Conservation (phyloP, 2,329 filamentous ascomycete genomes). For the Talaromyces sp. region DNA sequence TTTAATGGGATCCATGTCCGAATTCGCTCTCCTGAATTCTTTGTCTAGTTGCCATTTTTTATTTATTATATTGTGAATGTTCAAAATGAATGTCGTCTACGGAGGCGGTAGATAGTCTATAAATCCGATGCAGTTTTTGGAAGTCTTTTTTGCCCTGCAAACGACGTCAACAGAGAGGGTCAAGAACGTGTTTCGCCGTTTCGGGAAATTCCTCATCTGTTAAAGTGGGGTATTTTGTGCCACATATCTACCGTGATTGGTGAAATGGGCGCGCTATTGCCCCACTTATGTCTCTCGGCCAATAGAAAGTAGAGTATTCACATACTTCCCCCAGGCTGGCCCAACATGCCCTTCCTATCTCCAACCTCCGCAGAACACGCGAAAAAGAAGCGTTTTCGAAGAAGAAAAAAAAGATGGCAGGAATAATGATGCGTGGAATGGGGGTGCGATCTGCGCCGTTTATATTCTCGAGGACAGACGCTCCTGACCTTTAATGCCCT, state of each 20-base stretch:
- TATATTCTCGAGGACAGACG: not conserved
- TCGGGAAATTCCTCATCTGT: not conserved
- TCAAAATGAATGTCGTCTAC: constrained; percentile 1
- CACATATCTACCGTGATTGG: not conserved
- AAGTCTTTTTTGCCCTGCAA: not conserved
- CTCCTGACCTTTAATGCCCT: not conserved
- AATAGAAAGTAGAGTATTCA: not conserved
- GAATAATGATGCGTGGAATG: not conserved
- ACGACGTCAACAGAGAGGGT: not conserved
- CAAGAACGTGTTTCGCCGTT: not conserved
- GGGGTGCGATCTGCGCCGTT: not conserved
- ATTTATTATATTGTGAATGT: not conserved
- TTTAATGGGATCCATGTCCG: constrained; percentile 6
- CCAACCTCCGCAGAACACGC: not conserved
- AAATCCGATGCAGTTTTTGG: not conserved
- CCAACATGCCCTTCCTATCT: not conserved
- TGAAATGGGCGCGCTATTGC: not conserved
- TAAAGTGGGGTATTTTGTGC: not conserved
- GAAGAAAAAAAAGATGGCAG: not conserved
- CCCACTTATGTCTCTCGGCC: not conserved
- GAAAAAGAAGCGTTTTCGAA: not conserved
- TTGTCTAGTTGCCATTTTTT: not conserved
- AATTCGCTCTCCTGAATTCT: not conserved
- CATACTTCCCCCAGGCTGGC: constrained; percentile 3
- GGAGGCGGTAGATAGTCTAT: not conserved